phyloP scores from a whole-genome alignment of 192 early-diverging fungal genomes.

The Coemansia sp. region DNA sequence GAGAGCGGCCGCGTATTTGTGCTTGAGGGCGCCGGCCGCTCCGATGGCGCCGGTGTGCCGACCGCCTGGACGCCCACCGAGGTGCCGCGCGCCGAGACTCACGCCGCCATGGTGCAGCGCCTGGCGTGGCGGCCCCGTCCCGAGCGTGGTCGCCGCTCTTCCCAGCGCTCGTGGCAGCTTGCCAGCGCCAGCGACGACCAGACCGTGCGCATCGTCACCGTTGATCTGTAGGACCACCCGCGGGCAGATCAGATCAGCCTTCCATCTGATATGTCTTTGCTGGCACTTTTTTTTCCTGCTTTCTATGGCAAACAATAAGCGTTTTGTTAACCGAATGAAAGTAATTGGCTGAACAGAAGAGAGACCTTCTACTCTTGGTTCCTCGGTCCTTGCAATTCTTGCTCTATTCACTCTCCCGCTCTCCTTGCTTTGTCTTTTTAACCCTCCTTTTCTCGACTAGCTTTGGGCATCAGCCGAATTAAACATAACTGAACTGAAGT shows the following conservation, averaged over 20 bases:
- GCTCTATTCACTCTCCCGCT: no score
- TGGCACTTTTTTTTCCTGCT: neutral
- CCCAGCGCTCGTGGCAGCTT: constrained; percentile 50
- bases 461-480: neutral
- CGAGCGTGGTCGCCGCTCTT: neutral
- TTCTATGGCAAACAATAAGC: neutral
- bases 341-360: no score
- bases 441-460: neutral
- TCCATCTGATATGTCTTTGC: neutral
- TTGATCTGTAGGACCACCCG: constrained; percentile 12
- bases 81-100: constrained; percentile 58
- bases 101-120: constrained; percentile 60
- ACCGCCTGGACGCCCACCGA: constrained; percentile 38
- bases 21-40: constrained; percentile 28
- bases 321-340: no score
- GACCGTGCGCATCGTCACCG: constrained; percentile 67
- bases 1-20: constrained; percentile 80
- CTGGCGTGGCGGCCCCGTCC: constrained; percentile 65
- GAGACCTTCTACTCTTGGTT: no score
- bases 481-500: neutral
- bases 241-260: no score
- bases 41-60: constrained; percentile 25
- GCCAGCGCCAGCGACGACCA: constrained; percentile 74
- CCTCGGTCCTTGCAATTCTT: no score
- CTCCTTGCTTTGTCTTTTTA: no score